Base-by-base conservation (phyloP, 768 basidiomycete genomes). In the Pisolithus microcarpus region DNA sequence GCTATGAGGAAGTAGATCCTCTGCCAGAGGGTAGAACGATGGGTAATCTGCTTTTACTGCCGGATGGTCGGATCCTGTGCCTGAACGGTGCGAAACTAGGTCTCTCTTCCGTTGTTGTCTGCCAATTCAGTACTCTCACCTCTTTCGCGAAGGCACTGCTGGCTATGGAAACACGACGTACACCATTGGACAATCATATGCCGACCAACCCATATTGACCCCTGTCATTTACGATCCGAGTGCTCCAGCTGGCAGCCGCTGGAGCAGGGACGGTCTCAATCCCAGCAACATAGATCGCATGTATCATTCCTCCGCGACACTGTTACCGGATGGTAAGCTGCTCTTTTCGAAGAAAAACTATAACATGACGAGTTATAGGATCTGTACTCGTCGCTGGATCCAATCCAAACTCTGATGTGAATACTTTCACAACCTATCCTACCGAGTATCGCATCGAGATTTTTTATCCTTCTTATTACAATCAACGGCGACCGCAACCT, bases 381-480 rank as follows among this genome's bases (percentile, higher is more conserved):
- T 81, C 85, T 0, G 76, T 93, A 18, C 66, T 88, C 34, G 77
- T 91, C 34, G 78, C 84, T 28, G 91, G 91, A 19, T 86, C 84
- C 9, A 91, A 91, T 64, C 89, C 90, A 0, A 88, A 91, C 63
- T 71, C 80, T 7, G 87, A 90, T 62, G 79, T 76, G 64, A 75
- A 73, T 6, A 61, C 66, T 16, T 64, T 66, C 31, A 62, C 79
- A 54, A 73, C 70, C 56, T 87, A 81, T 60, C 76, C 81, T 4
- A 90, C 88, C 0, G 85, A 89, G 63, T 90, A 90, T 60, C 80
- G 84, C 15, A 82, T 84, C 15, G 89, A 91, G 66, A 64, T 74
- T 49, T 89, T 90, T 71, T 89, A 87, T 60, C 88, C 88, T 16
- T 69, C 75, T 5, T 88, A 86, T 64, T 87, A 77, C 67, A 80